Base-by-base conservation (phyloP, 2,329 filamentous ascomycete genomes). In the Penicillium corylophilum region DNA sequence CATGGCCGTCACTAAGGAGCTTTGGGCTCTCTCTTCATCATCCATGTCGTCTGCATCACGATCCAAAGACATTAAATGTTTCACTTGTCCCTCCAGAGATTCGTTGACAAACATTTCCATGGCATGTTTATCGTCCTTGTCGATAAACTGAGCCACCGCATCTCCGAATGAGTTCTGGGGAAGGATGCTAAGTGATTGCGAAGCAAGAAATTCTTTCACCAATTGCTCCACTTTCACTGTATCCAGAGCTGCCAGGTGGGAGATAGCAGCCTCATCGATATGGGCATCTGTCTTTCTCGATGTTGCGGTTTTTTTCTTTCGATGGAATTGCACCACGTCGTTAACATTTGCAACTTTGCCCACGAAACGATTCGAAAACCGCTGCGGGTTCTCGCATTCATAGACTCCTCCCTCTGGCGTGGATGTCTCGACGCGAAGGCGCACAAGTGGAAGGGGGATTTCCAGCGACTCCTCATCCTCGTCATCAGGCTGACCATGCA, bases 81-180 rank as follows among this genome's bases (percentile, higher is more conserved):
- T 84, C 16, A 92, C 81, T 64, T 91, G 88, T 20, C 80, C 83
- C 2, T 82, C 79, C 2, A 93, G 75, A 13, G 86, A 87, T 28
- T 90, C 86, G 20, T 81, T 82, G 9, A 93, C 86, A 62, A 93
- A 93, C 39, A 85, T 77, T 65, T 92, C 85, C 85, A 97, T 90
- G 2, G 90, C 90, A 63, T 94, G 86, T 67, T 92, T 95, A 74
- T 99, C 94, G 60, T 96, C 90, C 61, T 97, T 97, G 68, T 92
- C 86, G 23, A 99, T 90, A 63, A 94, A 99, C 55, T 95, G 89
- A 42, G 86, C 87, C 5, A 99, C 90, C 0, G 94, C 94, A 65
- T 97, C 92, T 15, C 91, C 89, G 65, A 99, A 96, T 0, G 88
- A 88, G 26, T 92, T 94, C 64, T 96, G 90, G 0, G 94, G 94